Evolutionary conservation across 1,139 yeast species (phyloP).

Genomic region (Yamadazyma aaseri): DNA sequence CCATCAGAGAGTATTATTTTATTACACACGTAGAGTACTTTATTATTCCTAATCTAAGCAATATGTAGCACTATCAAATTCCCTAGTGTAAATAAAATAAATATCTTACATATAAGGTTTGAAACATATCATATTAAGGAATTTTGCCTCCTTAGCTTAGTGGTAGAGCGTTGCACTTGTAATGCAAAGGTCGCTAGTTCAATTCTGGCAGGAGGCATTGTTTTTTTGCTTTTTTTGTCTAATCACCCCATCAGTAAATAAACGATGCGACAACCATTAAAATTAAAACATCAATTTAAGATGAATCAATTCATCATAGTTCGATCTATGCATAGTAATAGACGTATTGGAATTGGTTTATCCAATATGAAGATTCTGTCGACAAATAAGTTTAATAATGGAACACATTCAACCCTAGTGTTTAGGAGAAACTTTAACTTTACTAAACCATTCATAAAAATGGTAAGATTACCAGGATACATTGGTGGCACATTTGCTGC

Average conservation of each 20-base stretch:
- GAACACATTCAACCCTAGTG: slow-evolving; percentile 2
- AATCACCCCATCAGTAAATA: slow-evolving; percentile 1
- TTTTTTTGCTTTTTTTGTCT: slow-evolving; percentile 16
- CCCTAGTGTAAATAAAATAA: too few species aligned
- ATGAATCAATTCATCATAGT: slow-evolving; percentile 8
- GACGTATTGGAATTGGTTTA: slow-evolving; percentile 6
- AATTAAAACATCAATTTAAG: slow-evolving; percentile 1
- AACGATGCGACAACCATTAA: background rate
- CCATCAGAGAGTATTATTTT: too few species aligned
- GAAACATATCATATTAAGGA: too few species aligned
- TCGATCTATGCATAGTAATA: slow-evolving; percentile 6
- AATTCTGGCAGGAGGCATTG: slow-evolving; percentile 87
- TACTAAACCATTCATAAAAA: slow-evolving; percentile 38
- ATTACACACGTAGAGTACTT: too few species aligned
- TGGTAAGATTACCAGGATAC: slow-evolving; percentile 68
- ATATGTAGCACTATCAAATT: too few species aligned
- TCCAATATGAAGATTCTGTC: background rate
- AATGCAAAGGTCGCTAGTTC: slow-evolving; percentile 95
- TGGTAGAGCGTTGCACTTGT: slow-evolving; percentile 97
- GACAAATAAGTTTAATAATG: background rate
- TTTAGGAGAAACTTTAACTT: slow-evolving; percentile 39
- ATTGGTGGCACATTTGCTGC: slow-evolving; percentile 92
- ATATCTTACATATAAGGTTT: too few species aligned
- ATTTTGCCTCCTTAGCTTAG: slow-evolving; percentile 77
- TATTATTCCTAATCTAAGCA: too few species aligned